Base-by-base conservation (phyloP, 179 eudicot genomes). In the Beta lomatogona region DNA sequence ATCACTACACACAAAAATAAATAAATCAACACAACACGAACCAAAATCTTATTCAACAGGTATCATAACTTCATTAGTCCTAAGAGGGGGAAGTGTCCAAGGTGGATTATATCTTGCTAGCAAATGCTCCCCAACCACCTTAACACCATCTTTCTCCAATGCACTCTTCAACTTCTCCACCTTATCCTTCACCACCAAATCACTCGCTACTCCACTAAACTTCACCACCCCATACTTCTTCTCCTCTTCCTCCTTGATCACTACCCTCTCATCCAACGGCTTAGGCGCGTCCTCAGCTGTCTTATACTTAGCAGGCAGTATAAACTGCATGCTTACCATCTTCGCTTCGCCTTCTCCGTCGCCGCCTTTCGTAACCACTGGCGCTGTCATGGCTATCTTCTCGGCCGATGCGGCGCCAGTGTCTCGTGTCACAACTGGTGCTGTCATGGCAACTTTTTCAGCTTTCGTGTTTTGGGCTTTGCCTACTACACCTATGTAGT, bases 91-190 rank as follows among this genome's bases (percentile, higher is more conserved):
- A 85, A 93, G 64, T 5, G 98, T 92, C 97, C 97, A 94, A 4
- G 98, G 97, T 11, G 98, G 98, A 85, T 94, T 94, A 82, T 88
- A 94, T 89, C 98, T 90, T 1, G 89, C 98, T 84, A 94, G 79
- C 80, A 89, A 71, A 76, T 69, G 82, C 16, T 86, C 91, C 22
- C 94, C 97, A 55, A 79, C 78, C 41, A 89, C 86, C 88, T 80
- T 89, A 71, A 21, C 82, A 83, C 97, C 97, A 87, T 93, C 97
- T 63, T 88, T 90, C 88, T 90, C 92, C 90, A 93, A 82, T 9
- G 82, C 21, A 60, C 15, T 44, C 87, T 71, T 93, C 84, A 94
- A 25, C 71, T 57, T 78, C 86, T 84, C 90, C 75, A 83, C 92
- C 86, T 89, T 94, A 77, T 87, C 90, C 76, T 52, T 87, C 83